phyloP scores from a whole-genome alignment of 179 eudicot species.

The Heliamphora pulchella region DNA sequence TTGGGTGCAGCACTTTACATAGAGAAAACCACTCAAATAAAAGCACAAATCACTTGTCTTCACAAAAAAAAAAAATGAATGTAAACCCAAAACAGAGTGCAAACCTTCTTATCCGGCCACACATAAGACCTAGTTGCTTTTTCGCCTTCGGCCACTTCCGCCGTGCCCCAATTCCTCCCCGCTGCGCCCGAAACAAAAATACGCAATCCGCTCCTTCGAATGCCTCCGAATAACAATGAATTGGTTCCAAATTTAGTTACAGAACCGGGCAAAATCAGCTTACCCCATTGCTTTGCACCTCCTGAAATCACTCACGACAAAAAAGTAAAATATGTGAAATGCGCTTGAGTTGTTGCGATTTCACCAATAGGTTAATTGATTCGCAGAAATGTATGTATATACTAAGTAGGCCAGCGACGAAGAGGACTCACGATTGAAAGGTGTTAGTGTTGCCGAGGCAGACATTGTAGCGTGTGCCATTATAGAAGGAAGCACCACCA shows the following conservation, averaged over 20 bases:
- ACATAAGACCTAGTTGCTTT: constrained; percentile 33
- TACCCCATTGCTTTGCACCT: constrained; percentile 13
- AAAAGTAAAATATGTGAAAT: not conserved
- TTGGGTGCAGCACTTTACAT: not conserved
- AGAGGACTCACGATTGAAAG: constrained; percentile 13
- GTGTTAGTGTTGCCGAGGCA: constrained; percentile 9
- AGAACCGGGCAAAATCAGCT: constrained; percentile 11
- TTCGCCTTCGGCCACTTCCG: constrained; percentile 41
- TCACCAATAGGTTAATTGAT: not conserved
- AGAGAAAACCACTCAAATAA: not conserved
- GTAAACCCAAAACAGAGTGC: not conserved
- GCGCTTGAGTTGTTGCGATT: not conserved
- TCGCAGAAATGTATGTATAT: not conserved
- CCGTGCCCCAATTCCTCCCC: constrained; percentile 31
- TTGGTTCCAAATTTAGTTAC: constrained; percentile 3
- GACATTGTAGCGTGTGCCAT: constrained; percentile 8
- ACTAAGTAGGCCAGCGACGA: not conserved
- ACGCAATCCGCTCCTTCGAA: constrained; percentile 1
- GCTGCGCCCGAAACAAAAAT: not conserved
- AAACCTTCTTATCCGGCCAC: constrained; percentile 77
- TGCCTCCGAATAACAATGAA: constrained; percentile 8
- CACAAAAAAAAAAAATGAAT: not conserved
- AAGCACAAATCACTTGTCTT: not conserved
- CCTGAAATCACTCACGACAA: constrained; percentile 2
- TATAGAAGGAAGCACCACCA: not conserved